Evolutionary conservation across 225 moss, liverwort and hornwort genomes (phyloP).

Genomic region (Thuidium tamariscinum): DNA sequence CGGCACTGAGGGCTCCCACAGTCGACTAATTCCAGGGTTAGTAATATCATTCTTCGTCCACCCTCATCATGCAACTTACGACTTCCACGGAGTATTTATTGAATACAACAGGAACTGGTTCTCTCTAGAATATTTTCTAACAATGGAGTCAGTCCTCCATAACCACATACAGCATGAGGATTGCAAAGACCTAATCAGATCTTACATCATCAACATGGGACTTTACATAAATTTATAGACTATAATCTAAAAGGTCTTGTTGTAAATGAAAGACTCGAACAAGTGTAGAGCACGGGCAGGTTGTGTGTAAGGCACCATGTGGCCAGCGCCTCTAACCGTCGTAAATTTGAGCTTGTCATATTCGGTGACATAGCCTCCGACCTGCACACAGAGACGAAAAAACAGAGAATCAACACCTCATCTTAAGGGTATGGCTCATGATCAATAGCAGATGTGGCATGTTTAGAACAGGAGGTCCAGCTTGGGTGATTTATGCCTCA

Average conservation of each 20-base stretch:
- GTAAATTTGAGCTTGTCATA: slow-evolving; percentile 83
- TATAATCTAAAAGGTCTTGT: slow-evolving; percentile 24
- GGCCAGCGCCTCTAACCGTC: slow-evolving; percentile 87
- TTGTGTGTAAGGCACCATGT: slow-evolving; percentile 97
- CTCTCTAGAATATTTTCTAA: background rate
- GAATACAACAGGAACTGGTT: background rate
- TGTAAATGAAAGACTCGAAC: slow-evolving; percentile 66
- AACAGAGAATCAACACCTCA: background rate
- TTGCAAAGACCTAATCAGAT: background rate
- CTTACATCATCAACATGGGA: background rate
- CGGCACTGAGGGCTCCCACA: background rate
- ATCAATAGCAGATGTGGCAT: background rate
- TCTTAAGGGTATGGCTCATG: background rate
- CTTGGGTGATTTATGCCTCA: background rate
- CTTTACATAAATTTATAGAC: background rate
- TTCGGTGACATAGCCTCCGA: slow-evolving; percentile 82
- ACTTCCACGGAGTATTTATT: background rate
- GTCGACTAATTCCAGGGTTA: background rate
- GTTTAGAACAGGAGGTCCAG: background rate
- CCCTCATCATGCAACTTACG: background rate
- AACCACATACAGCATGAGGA: background rate
- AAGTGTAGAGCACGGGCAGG: slow-evolving; percentile 74
- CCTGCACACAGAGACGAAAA: slow-evolving; percentile 26
- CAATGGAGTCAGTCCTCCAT: background rate
- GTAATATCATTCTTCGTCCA: background rate